Conservation (phyloP, 805 yeast species). For the Monosporozyma aquatica region DNA sequence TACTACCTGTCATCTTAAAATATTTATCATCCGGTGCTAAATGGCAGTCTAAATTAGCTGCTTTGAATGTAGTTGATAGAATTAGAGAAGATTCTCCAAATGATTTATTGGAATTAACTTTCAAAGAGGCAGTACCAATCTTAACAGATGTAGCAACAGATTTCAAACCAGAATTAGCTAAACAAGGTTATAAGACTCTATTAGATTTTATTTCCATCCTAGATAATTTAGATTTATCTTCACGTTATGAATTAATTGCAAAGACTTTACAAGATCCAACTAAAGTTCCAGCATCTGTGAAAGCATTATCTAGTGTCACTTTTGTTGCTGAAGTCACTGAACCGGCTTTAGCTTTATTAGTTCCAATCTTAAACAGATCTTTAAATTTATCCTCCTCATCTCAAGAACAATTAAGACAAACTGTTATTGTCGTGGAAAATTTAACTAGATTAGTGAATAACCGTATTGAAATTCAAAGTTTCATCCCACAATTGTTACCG, state of each 20-base stretch:
- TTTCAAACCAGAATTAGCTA: slow-evolving; percentile 91
- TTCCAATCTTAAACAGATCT: slow-evolving; percentile 87
- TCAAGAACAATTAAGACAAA: slow-evolving; percentile 93
- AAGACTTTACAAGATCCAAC: slow-evolving; percentile 85
- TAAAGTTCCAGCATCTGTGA: slow-evolving; percentile 82
- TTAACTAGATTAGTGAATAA: slow-evolving; percentile 91
- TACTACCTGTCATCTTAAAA: slow-evolving; percentile 49
- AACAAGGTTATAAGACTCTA: slow-evolving; percentile 67
- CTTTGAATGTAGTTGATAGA: slow-evolving; percentile 63
- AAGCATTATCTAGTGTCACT: slow-evolving; percentile 83
- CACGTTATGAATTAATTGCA: slow-evolving; percentile 75
- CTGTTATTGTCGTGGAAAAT: slow-evolving; percentile 92
- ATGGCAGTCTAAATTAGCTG: slow-evolving; percentile 85
- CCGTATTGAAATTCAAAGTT: slow-evolving; percentile 81
- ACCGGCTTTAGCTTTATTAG: slow-evolving; percentile 82
- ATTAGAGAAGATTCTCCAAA: slow-evolving; percentile 72
- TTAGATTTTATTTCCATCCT: slow-evolving; percentile 66
- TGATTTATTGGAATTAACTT: slow-evolving; percentile 75
- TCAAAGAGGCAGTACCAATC: slow-evolving; percentile 70
- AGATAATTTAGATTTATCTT: slow-evolving; percentile 86
- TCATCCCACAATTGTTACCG: slow-evolving; percentile 81
- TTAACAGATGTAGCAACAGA: slow-evolving; percentile 87
- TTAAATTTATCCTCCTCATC: slow-evolving; percentile 74
- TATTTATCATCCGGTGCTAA: slow-evolving; percentile 77
- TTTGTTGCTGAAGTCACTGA: slow-evolving; percentile 98